These are phyloP conservation scores for Rosa multiflora DNA, from an alignment of 306 rosid species.

Conservation along the genomic window DNA sequence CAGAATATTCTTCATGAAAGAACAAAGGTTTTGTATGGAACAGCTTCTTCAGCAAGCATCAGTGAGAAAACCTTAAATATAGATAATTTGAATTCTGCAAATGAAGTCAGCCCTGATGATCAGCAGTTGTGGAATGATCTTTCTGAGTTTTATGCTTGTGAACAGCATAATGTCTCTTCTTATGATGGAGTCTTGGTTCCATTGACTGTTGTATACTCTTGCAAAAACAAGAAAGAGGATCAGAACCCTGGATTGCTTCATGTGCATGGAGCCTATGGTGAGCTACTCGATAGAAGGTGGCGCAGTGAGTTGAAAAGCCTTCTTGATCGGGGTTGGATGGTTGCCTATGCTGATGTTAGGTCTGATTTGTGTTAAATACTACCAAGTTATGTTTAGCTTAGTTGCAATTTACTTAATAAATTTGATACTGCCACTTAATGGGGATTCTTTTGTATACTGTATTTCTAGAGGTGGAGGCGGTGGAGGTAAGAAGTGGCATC, in stretches of 20 bases:
- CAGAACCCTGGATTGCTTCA: constrained; percentile 79
- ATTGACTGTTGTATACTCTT: constrained; percentile 70
- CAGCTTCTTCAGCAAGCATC: constrained; percentile 46
- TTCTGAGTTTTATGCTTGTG: constrained; percentile 83
- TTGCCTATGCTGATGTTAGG: constrained; percentile 97
- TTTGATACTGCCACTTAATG: constrained; percentile 8
- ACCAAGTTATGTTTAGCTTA: constrained; percentile 12
- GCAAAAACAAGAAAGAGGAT: constrained; percentile 48
- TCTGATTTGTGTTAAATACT: constrained; percentile 33
- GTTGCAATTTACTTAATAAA: neutral
- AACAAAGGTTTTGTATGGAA: constrained; percentile 77
- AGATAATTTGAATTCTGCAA: constrained; percentile 34
- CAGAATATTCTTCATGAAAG: constrained; percentile 87
- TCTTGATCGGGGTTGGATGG: constrained; percentile 89
- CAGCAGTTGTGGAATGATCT: constrained; percentile 77
- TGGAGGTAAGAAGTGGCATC: constrained; percentile 83
- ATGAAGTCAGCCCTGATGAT: constrained; percentile 44
- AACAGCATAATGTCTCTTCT: constrained; percentile 65
- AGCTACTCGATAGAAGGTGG: constrained; percentile 91
- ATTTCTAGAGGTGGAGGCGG: constrained; percentile 93
- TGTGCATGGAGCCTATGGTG: constrained; percentile 92
- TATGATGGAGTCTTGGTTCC: constrained; percentile 71
- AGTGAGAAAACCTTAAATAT: constrained; percentile 31
- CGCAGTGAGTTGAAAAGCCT: constrained; percentile 83
- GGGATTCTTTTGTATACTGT: constrained; percentile 27